These are phyloP conservation scores for Laetiporus sulphureus DNA, from an alignment of 1,284 basidiomycete species.

Conservation along the genomic window DNA sequence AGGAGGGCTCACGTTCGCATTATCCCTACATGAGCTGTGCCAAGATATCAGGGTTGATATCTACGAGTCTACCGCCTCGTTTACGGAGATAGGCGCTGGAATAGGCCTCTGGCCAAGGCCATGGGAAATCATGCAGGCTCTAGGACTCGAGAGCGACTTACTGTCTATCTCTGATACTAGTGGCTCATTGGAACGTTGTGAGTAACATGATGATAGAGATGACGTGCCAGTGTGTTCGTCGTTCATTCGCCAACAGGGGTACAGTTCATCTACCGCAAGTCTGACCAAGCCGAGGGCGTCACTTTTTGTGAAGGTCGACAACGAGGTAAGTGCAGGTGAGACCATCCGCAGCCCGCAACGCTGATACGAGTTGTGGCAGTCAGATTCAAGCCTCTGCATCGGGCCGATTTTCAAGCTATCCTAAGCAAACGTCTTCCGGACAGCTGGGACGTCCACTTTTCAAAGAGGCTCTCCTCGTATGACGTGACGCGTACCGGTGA, in stretches of 20 bases:
- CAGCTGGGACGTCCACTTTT: slow-evolving; percentile 29
- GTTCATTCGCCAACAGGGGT: too few relatives aligned
- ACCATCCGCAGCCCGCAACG: too few relatives aligned
- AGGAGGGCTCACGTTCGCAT: slow-evolving; percentile 32
- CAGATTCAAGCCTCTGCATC: slow-evolving; percentile 31
- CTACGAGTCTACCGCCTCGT: slow-evolving; percentile 30
- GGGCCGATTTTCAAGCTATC: slow-evolving; percentile 36
- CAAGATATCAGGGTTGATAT: slow-evolving; percentile 29
- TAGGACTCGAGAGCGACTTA: slow-evolving; percentile 12
- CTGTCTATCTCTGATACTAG: neutral
- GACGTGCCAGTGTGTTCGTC: neutral
- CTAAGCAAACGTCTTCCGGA: slow-evolving; percentile 31
- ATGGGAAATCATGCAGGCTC: slow-evolving; percentile 25
- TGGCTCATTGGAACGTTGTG: too few relatives aligned
- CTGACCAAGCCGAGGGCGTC: neutral
- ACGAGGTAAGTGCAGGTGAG: neutral
- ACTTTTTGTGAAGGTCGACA: neutral
- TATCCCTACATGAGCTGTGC: slow-evolving; percentile 26
- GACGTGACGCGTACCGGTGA: slow-evolving; percentile 9
- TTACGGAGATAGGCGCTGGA: slow-evolving; percentile 31
- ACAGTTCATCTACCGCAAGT: neutral
- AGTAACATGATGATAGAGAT: neutral
- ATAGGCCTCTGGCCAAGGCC: slow-evolving; percentile 30
- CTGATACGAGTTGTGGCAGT: too few relatives aligned
- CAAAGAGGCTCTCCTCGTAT: slow-evolving; percentile 31